A percentile compares a stretch with the other conserved stretches of the same genome.
Conservation (phyloP, 148 eudicot genomes). For the Oxyria digyna region DNA sequence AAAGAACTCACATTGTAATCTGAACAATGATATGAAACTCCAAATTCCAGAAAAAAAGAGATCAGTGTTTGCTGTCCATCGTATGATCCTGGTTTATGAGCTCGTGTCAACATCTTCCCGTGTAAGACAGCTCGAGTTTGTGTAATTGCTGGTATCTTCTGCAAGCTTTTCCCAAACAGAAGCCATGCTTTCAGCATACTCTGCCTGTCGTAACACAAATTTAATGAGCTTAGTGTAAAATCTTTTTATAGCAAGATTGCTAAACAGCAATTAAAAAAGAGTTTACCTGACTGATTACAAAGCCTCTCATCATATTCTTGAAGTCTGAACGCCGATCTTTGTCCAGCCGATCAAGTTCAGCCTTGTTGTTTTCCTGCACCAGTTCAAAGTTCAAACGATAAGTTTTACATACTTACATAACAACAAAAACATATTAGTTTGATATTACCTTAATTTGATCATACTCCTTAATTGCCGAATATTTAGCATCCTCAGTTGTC, state of each 20-base stretch:
- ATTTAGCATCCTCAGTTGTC: slow-evolving; percentile 81
- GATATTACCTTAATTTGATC: slow-evolving; percentile 74
- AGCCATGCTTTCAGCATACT: slow-evolving; percentile 94
- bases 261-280: not conserved
- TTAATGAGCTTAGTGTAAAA: not conserved
- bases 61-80: not conserved
- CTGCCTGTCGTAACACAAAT: slow-evolving; percentile 45
- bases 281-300: slow-evolving; percentile 83
- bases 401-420: not conserved
- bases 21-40: slow-evolving; percentile 3
- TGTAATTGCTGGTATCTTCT: slow-evolving; percentile 69
- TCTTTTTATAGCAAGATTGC: not conserved
- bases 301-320: slow-evolving; percentile 82
- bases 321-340: slow-evolving; percentile 74
- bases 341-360: slow-evolving; percentile 75
- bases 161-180: slow-evolving; percentile 82
- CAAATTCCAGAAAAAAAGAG: not conserved
- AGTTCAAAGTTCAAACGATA: not conserved
- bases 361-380: slow-evolving; percentile 81
- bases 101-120: not conserved
- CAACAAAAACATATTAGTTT: not conserved
- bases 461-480: slow-evolving; percentile 63
- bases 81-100: not conserved
- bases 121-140: slow-evolving; percentile 5
- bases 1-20: slow-evolving; percentile 7